Base-by-base conservation (phyloP, 768 basidiomycete genomes). In the Boletus fagicola region DNA sequence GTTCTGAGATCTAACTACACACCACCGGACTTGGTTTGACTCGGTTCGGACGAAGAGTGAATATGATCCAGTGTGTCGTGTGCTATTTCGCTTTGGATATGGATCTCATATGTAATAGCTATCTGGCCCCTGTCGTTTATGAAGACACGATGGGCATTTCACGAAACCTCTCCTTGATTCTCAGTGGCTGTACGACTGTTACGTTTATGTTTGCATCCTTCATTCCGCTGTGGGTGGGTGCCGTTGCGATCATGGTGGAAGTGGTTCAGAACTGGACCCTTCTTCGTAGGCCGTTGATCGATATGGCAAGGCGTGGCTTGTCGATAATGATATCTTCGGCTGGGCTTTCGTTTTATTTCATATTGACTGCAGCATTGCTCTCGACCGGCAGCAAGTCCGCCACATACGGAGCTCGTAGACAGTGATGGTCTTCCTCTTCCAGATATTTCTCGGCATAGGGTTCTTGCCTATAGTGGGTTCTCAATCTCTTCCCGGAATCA, bases 201-300 rank as follows among this genome's bases (percentile, higher is more conserved):
- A 35, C 40, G n/a, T 54, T 45, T 22, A 45, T 31, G 42, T 54
- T 45, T 36, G 35, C 51, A 54, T 54, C 56, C 7, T 53, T 53
- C 33, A 36, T 49, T 49, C 22, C 45, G 20, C 13, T n/a, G 3
- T 57, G 36, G 44, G 31, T 28, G 46, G 15, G 38, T 26, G 22
- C 2, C 5, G 22, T 33, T 42, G 26, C n/a, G 38, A 48, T 56
- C 53, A 56, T 26, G 38, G 12, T 42, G 45, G 46, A 18, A 55
- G 28, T 13, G 28, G n/a, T n/a, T 4, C 20, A 18, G n/a, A 24
- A 3, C 8, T 36, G 28, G 28, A 30, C 7, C 22, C 30, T 15
- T 39, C 16, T 30, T n/a, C 8, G 22, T 42, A 48, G 53, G 47
- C 36, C 13, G 10, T 42, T 26, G 51, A 35, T 35, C 30, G 39